phyloP scores from a whole-genome alignment of 495 filamentous ascomycete genomes.

The Hypomontagnella submonticulosa region DNA sequence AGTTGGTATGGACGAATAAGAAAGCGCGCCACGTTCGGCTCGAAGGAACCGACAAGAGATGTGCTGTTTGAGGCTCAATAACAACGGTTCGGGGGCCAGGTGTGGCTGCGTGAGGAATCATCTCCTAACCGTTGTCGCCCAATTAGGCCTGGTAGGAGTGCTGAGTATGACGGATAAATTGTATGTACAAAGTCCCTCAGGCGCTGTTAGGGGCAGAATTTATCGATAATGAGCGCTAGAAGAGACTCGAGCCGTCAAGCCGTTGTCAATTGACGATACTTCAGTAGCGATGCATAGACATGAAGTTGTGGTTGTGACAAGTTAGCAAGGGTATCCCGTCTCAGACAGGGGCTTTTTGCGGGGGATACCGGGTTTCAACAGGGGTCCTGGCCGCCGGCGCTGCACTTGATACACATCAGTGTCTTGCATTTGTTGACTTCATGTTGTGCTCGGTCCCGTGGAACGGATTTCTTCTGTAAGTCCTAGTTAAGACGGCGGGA shows the following conservation, averaged over 20 bases:
- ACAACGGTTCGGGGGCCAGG: neutral
- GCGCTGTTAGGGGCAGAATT: slow-evolving; percentile 8
- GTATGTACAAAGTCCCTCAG: neutral
- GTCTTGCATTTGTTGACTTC: slow-evolving; percentile 26
- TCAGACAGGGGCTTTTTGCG: slow-evolving; percentile 54
- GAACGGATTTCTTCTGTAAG: neutral
- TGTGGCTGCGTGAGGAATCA: slow-evolving; percentile 1
- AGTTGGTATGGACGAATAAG: neutral
- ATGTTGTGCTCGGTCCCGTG: slow-evolving; percentile 9
- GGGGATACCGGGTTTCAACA: slow-evolving; percentile 63
- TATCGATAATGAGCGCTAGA: slow-evolving; percentile 3
- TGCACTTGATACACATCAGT: slow-evolving; percentile 45
- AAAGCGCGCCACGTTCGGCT: slow-evolving; percentile 5
- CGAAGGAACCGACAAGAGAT: neutral
- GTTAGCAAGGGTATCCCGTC: slow-evolving; percentile 37
- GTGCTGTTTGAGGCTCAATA: slow-evolving; percentile 21
- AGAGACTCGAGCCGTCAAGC: slow-evolving; percentile 5
- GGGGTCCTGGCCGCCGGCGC: slow-evolving; percentile 51
- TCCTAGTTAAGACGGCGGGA: neutral
- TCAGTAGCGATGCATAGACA: slow-evolving; percentile 38
- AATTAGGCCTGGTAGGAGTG: neutral
- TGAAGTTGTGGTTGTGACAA: slow-evolving; percentile 43
- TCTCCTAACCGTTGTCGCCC: neutral
- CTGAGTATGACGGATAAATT: slow-evolving; percentile 3
- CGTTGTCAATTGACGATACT: slow-evolving; percentile 10